phyloP scores from a whole-genome alignment of 108 stramenopile genomes.

The Cyclotella sp. region DNA sequence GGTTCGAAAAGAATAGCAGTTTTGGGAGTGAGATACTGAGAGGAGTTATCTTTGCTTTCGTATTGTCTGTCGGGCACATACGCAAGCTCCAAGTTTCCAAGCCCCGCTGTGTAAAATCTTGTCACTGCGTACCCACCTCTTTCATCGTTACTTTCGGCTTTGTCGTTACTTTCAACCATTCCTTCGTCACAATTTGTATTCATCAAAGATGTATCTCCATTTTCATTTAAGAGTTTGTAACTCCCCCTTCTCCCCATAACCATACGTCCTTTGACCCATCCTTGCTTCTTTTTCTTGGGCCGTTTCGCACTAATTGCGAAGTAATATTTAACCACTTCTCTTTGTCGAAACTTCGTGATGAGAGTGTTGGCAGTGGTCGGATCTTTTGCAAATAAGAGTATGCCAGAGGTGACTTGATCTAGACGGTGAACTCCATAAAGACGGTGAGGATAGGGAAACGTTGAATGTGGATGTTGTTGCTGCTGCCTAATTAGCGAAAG shows the following conservation, averaged over 20 bases:
- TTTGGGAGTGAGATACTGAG: conserved; percentile 27
- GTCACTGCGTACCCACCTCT: conserved; percentile 63
- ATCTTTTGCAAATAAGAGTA: conserved; percentile 80
- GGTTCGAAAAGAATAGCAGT: conserved; percentile 77
- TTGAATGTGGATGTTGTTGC: conserved; percentile 27
- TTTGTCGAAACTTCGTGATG: conserved; percentile 46
- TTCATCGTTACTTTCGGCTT: conserved; percentile 12
- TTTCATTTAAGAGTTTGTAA: conserved; percentile 64
- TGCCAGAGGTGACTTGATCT: conserved; percentile 81
- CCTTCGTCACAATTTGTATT: background rate
- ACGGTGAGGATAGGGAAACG: conserved; percentile 42
- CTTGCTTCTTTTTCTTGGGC: conserved; percentile 78
- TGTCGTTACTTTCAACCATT: background rate
- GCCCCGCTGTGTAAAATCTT: conserved; percentile 74
- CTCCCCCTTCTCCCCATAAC: conserved; percentile 68
- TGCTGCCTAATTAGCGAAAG: conserved; percentile 49
- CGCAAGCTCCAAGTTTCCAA: conserved; percentile 31
- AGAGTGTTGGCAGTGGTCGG: conserved; percentile 53
- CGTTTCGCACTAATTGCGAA: conserved; percentile 71
- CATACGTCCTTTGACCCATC: conserved; percentile 80
- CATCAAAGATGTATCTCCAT: background rate
- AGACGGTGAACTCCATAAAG: conserved; percentile 86
- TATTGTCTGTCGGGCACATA: background rate
- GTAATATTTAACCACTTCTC: conserved; percentile 61
- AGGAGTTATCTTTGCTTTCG: conserved; percentile 1